These are phyloP conservation scores for Marasmius fiardii DNA, from an alignment of 1,284 basidiomycete species.

Conservation along the genomic window DNA sequence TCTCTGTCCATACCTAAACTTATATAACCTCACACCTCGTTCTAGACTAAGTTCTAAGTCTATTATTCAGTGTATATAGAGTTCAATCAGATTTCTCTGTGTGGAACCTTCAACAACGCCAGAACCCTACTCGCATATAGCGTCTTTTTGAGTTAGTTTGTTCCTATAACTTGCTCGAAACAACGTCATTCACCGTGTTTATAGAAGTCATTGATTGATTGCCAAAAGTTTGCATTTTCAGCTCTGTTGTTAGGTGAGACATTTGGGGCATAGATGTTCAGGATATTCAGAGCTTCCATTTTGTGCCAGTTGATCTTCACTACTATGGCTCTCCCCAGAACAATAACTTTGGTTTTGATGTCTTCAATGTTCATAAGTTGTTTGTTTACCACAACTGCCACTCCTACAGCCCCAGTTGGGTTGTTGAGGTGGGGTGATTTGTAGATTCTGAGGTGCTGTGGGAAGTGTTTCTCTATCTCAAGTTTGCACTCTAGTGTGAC, in stretches of 20 bases:
- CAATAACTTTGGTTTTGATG: constrained; percentile 6
- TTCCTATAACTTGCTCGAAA: no score
- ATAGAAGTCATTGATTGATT: constrained; percentile 11
- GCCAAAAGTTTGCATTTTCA: constrained; percentile 23
- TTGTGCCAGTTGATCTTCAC: constrained; percentile 11
- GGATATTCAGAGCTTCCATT: constrained; percentile 6
- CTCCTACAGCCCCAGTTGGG: constrained; percentile 1
- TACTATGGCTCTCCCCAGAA: constrained; percentile 16
- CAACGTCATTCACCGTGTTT: no score
- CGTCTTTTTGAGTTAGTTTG: no score
- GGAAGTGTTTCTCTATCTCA: constrained; percentile 2
- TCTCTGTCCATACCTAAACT: no score
- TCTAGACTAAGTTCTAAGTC: no score
- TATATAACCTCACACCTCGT: no score
- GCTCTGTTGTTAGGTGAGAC: not conserved
- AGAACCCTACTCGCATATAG: no score
- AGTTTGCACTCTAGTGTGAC: constrained; percentile 2
- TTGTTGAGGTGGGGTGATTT: not conserved
- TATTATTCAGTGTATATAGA: no score
- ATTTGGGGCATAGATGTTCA: constrained; percentile 24
- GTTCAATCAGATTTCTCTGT: no score
- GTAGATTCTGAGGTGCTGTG: not conserved
- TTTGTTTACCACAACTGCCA: constrained; percentile 5
- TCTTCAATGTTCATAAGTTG: not conserved
- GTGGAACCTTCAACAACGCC: no score